Evolutionary conservation across 345 rosid genomes (phyloP), one percentile per base, ranked within the genome.

Genomic region (Rhodamnia argentea): DNA sequence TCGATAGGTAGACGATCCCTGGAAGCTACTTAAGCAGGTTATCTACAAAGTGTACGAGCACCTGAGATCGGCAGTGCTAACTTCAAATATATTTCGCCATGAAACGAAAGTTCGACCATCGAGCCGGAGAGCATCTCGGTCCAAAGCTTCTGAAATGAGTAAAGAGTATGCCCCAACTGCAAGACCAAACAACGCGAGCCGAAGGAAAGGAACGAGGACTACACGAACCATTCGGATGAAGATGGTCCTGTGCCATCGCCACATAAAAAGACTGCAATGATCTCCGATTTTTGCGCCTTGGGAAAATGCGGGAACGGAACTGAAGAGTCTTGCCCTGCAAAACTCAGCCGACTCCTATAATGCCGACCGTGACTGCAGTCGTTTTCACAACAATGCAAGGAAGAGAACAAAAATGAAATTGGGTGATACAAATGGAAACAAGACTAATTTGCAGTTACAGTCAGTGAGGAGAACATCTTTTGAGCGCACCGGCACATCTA

Each of bases 361-460:
- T 62, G 11, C 75, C 75, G 3, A 54, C 22, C 0, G 5, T 15
- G 10, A 62, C 14, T 29, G 29, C 22, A 14, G 40, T 15, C 0
- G 37, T 27, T 60, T 60, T 3, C 20, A 37, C 29, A 60, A 6
- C 15, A 18, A 29, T 60, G 74, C 74, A 60, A 60, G 74, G 11
- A 55, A 22, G 16, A 6, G 40, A 37, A 37, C n/a, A 55, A 56
- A 56, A 22, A 7, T 22, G 59, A 26, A 3, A 56, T 56, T 22
- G 59, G 59, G 56, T 6, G 54, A 52, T 52, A 2, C 56, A 54
- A 6, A 54, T 54, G 56, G 22, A 20, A 54, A 54, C 56, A 52
- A 52, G 56, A 16, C 23, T 54, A 6, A 54, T 16, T 54, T 54
- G 56, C 56, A 54, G 56, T 6, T 14, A 14, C 0, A 60, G 18